These are phyloP conservation scores for Mortierella sp. DNA, from an alignment of 371 early-diverging fungal genomes.

Conservation along the genomic window DNA sequence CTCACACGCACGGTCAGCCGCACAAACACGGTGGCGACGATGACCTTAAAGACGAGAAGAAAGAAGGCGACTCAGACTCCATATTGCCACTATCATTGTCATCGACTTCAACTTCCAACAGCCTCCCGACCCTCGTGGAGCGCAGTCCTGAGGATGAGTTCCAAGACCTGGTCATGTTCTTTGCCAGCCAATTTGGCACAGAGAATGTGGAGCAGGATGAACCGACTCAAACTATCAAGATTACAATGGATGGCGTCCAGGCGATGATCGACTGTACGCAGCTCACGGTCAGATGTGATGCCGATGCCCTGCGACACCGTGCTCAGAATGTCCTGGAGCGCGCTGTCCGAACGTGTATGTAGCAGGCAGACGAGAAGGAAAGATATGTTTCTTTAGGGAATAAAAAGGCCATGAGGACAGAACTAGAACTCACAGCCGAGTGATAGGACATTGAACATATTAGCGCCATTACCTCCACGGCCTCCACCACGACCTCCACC, in stretches of 20 bases:
- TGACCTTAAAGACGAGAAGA: background rate
- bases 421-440: slow-evolving; percentile 51
- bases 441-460: slow-evolving; percentile 48
- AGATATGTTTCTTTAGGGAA: too few relatives aligned
- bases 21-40: slow-evolving; percentile 1
- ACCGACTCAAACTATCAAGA: slow-evolving; percentile 54
- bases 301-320: slow-evolving; percentile 47
- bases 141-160: slow-evolving; percentile 40
- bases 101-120: background rate
- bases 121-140: slow-evolving; percentile 15
- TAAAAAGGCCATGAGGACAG: too few relatives aligned
- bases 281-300: slow-evolving; percentile 51
- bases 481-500: background rate
- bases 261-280: slow-evolving; percentile 60
- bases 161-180: slow-evolving; percentile 50
- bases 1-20: slow-evolving; percentile 39
- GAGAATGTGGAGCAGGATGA: slow-evolving; percentile 54
- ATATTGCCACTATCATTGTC: too few relatives aligned
- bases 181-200: slow-evolving; percentile 44
- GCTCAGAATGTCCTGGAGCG: slow-evolving; percentile 52
- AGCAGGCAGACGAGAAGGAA: too few relatives aligned
- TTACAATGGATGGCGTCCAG: slow-evolving; percentile 58
- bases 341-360: slow-evolving; percentile 49
- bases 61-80: background rate
- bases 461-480: slow-evolving; percentile 27